These are phyloP conservation scores for Ruellia speciosa DNA, from an alignment of 305 asterid species.

Conservation along the genomic window DNA sequence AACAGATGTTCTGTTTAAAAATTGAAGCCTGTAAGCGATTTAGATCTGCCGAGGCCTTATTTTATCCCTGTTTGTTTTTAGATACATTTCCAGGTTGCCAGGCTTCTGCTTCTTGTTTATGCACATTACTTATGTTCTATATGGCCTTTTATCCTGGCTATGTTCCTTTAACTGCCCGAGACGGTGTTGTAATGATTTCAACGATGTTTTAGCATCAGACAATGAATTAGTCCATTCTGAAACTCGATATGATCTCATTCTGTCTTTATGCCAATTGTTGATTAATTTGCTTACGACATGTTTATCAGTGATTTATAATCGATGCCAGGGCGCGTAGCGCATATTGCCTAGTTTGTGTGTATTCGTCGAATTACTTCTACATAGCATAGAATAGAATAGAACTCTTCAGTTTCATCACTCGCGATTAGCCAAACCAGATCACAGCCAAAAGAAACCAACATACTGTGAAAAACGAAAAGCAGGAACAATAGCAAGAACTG, in stretches of 20 bases:
- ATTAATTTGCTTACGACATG: too few species aligned
- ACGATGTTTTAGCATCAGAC: too few species aligned
- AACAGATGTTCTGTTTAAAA: neutral
- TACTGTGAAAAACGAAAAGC: neutral
- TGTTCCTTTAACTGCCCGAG: too few species aligned
- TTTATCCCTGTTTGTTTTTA: neutral
- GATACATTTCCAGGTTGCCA: neutral
- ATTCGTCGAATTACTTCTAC: neutral
- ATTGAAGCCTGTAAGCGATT: neutral
- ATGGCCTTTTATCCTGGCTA: too few species aligned
- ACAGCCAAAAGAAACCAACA: neutral
- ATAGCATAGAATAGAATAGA: neutral
- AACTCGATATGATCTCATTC: too few species aligned
- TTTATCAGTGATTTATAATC: too few species aligned
- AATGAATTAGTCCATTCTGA: too few species aligned
- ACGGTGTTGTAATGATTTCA: too few species aligned
- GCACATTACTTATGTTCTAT: neutral
- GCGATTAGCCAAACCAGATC: conserved; percentile 2
- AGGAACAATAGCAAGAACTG: neutral
- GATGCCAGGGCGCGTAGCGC: too few species aligned
- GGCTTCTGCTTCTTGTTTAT: conserved; percentile 14
- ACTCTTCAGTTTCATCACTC: neutral
- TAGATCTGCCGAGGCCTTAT: neutral
- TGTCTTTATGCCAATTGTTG: too few species aligned
- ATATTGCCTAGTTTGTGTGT: neutral